Evolutionary conservation across 1,284 basidiomycete genomes (phyloP), one percentile per base, ranked within the genome.

Genomic region (Pascua sp.): DNA sequence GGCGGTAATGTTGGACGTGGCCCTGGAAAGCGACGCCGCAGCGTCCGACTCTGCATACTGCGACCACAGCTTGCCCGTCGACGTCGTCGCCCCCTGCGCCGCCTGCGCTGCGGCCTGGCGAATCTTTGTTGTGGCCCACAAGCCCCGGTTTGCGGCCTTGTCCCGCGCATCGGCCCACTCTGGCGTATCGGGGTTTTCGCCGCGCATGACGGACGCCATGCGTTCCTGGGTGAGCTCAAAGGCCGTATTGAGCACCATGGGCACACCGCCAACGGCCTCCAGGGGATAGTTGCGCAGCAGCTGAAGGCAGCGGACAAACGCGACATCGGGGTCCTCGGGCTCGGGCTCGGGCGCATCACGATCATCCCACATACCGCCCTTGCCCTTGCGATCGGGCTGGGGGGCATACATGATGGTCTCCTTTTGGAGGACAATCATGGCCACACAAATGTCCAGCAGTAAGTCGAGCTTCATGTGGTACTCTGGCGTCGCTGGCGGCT

Each of bases 381-480:
- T 53, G 17, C 41, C 40, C 11, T 40, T 17, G 13, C 58, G 58
- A 11, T 53, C 49, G 10, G 38, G 47, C 4, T 42, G 52, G 2
- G 64, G 64, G 11, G 55, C 51, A 17, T 17, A 44, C 16, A 62
- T 48, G 38, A 64, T 45, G 17, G 53, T 53, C 43, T 62, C 58
- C 53, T 73, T 71, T 32, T 65, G 54, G 13, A 75, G 61, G 15
- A 72, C 55, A 2, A 77, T 57, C 64, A 77, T 67, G 5, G 73
- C 70, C 8, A 69, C 68, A 32, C 67, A 70, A 9, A 75, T 51
- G 53, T 77, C 73, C 13, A 75, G 42, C 5, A 72, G 50, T 8
- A 69, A 43, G 46, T 77, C 75, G 36, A 70, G 52, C 58, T 75
- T 75, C 15, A 67, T 65, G 16, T 66, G 53, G n/a, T 44, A 40